Base-by-base conservation (phyloP, 1,284 basidiomycete genomes). In the Boletellus deceptivus region DNA sequence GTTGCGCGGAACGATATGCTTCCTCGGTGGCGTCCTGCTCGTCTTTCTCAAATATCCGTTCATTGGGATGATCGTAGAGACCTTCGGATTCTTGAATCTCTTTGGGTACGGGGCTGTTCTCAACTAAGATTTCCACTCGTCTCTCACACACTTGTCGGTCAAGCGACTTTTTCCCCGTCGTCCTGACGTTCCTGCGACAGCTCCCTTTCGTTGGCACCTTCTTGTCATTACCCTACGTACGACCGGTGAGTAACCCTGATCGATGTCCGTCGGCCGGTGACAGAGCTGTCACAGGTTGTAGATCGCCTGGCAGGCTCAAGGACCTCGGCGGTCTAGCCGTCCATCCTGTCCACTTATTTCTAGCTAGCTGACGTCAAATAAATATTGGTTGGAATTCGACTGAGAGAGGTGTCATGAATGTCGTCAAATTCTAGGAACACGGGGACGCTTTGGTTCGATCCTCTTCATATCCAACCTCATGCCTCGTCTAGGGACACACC, bases 131-230 rank as follows among this genome's bases (percentile, higher is more conserved):
- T 18, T 5, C n/a, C n/a, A 13, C 46, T 18, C 14, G 45, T 52
- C 36, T 49, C 56, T 56, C 43, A 57, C 46, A 24, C 31, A 55
- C 31, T 24, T 11, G 29, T 31, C 7, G 29, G 38, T 55, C 48
- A 72, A 99, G 96, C 43, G 96, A 98, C 72, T 99, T 99, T 79
- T 99, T 99, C 84, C 97, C 97, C 6, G 96, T 98, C 52, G 91
- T 99, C 53, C 77, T 99, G 52, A 95, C 92, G 43, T 98, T 99
- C 78, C 73, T 99, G 58, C 80, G 97, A 57, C 97, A 99, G 73
- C 71, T 98, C 50, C 97, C 97, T 1, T 83, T 98, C 60, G 82
- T 99, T 53, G 97, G 97, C 29, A 90, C 84, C 2, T 70, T 93
- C 55, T 72, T 99, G 43, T 89, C 88, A 5, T 68, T 98, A 57